Conservation (phyloP, 2,329 filamentous ascomycete genomes). For the Diplodia seriata region DNA sequence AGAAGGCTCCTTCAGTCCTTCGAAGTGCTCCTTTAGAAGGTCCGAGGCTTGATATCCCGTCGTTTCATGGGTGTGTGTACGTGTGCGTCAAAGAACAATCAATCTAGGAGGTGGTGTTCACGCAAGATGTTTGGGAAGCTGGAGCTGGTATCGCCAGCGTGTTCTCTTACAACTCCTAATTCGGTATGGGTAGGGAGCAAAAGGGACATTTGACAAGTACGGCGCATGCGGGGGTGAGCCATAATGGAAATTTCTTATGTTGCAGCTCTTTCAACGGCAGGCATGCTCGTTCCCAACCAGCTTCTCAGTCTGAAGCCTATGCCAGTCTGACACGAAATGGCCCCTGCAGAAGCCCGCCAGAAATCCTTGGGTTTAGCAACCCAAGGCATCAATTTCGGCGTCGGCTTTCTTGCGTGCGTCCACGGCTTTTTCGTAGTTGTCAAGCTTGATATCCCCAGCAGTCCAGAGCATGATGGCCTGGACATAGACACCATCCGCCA, state of each 20-base stretch:
- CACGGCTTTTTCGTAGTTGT: conserved; percentile 70
- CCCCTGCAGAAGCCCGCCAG: too few species aligned
- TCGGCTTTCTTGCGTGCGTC: conserved; percentile 31
- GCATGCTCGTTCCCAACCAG: not conserved
- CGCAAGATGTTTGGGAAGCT: not conserved
- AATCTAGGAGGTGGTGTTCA: not conserved
- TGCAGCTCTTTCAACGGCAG: not conserved
- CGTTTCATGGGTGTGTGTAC: conserved; percentile 5
- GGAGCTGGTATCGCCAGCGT: not conserved
- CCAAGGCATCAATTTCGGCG: not conserved
- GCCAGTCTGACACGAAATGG: not conserved
- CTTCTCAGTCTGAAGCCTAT: not conserved
- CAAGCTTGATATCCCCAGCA: conserved; percentile 74
- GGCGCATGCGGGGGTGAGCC: not conserved
- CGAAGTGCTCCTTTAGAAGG: conserved; percentile 20
- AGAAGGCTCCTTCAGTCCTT: conserved; percentile 8
- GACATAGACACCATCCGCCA: conserved; percentile 54
- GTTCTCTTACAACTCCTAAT: conserved; percentile 8
- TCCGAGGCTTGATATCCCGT: conserved; percentile 27
- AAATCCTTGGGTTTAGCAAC: not conserved
- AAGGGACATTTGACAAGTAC: not conserved
- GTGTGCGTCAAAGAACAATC: not conserved
- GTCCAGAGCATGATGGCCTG: conserved; percentile 82
- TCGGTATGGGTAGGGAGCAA: conserved; percentile 18
- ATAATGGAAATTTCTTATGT: not conserved